Percentiles rank a stretch among this genome's conserved stretches.
Conservation (phyloP, 257 asterid species). For the Solanum chilense region DNA sequence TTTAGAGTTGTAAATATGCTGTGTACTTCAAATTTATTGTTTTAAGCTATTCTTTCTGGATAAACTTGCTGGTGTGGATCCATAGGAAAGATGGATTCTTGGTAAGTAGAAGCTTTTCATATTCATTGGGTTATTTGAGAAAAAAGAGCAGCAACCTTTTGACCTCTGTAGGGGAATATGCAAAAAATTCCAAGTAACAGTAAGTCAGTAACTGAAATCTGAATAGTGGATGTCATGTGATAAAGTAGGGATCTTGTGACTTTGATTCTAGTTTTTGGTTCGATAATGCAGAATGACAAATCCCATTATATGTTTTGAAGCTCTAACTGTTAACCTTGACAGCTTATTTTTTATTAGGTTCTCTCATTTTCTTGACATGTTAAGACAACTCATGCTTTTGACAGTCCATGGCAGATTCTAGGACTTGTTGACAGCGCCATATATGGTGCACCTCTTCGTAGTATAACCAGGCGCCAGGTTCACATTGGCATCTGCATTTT, state of each 20-base stretch:
- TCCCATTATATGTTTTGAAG: neutral
- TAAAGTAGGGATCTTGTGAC: neutral
- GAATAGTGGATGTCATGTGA: neutral
- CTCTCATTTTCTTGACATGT: conserved; percentile 3
- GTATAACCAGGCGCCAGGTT: conserved; percentile 81
- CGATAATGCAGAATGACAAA: neutral
- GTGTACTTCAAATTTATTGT: neutral
- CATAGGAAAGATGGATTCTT: neutral
- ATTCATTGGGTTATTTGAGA: neutral
- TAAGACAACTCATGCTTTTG: conserved; percentile 5
- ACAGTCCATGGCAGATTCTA: conserved; percentile 83
- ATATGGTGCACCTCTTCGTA: conserved; percentile 61
- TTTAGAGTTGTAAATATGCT: neutral
- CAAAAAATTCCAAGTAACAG: neutral
- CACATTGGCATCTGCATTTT: neutral
- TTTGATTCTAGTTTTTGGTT: neutral
- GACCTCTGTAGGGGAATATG: neutral
- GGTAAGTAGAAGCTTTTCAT: neutral
- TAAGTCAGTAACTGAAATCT: neutral
- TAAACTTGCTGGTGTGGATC: neutral
- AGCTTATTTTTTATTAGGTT: neutral
- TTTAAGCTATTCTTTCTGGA: neutral
- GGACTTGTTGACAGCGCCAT: conserved; percentile 75
- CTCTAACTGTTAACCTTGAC: neutral
- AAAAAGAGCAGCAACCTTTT: neutral